Evolutionary conservation across 2,329 filamentous ascomycete genomes (phyloP).

Genomic region (Aureobasidium sp.): DNA sequence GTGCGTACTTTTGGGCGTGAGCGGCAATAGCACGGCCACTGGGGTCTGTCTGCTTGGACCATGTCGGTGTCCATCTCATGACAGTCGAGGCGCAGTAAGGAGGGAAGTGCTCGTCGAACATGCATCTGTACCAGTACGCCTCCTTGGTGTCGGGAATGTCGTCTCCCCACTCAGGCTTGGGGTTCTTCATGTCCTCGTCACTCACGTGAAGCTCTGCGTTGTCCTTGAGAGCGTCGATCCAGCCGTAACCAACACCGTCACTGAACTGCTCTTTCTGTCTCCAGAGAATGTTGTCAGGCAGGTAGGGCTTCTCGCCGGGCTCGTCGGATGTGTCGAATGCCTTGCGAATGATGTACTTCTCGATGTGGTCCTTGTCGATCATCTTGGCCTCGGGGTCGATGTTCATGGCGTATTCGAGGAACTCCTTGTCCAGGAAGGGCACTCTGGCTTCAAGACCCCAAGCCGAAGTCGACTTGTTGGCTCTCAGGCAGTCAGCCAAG

Average conservation of each 20-base stretch:
- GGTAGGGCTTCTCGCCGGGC: conserved; percentile 71
- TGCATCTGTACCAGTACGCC: conserved; percentile 95
- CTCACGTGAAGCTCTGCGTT: conserved; percentile 82
- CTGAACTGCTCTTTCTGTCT: conserved; percentile 99
- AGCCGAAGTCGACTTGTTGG: conserved; percentile 97
- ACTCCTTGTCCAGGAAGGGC: conserved; percentile 95
- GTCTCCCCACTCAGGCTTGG: conserved; percentile 88
- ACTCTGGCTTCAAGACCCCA: conserved; percentile 98
- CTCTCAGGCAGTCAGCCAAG: conserved; percentile 88
- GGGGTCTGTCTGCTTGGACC: conserved; percentile 93
- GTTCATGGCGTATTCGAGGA: conserved; percentile 88
- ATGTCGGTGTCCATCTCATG: conserved; percentile 93
- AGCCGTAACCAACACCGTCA: conserved; percentile 96
- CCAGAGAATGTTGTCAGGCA: conserved; percentile 95
- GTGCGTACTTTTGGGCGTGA: conserved; percentile 30
- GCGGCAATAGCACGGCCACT: conserved; percentile 60
- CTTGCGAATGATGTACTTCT: conserved; percentile 97
- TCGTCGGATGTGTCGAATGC: conserved; percentile 92
- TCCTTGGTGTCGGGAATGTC: conserved; percentile 97
- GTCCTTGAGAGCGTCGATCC: conserved; percentile 97
- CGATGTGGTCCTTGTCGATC: conserved; percentile 81
- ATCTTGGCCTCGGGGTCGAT: conserved; percentile 93
- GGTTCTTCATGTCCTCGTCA: conserved; percentile 98
- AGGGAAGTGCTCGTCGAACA: conserved; percentile 99
- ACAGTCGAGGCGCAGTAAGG: conserved; percentile 85